Evolutionary conservation across 1,284 basidiomycete genomes (phyloP), one percentile per base, ranked within the genome.

Genomic region (Agroathelia rolfsii): DNA sequence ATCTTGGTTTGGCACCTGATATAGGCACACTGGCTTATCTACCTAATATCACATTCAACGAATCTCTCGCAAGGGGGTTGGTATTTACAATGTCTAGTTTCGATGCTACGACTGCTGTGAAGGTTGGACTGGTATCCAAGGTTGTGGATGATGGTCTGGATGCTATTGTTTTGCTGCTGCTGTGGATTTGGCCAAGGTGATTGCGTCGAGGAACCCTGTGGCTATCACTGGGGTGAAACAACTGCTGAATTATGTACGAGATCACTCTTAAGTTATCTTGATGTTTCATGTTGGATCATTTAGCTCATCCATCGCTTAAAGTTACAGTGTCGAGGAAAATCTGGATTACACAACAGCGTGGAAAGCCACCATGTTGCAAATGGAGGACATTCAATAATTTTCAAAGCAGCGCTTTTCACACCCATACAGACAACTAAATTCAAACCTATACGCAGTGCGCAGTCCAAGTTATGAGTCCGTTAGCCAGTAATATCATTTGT

Each of bases 1-100:
- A 92, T 48, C 73, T 90, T 6, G 90, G 87, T 0, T 64, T 95
- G 1, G 89, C 90, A 2, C 84, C 92, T 2, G 92, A 95, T 52
- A 81, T 94, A 30, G 92, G 92, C 2, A 82, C 87, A 0, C 69
- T 97, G 10, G 86, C 92, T 20, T 76, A 83, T 24, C 64, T 94
- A 18, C 87, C 86, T 0, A 88, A 89, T 50, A 68, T 86, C 27
- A 72, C 76, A 0, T 86, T 77, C 1, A 93, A 90, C 57, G 71
- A 76, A 20, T 86, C 82, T 5, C 62, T 84, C n/a, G 62, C 78
- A 0, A 64, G 76, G 32, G 92, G 96, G 55, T 64, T 94, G 6
- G 81, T 84, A 0, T 76, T 85, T 47, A 88, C 87, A 0, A 81
- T 74, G 1, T 66, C 86, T 5, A 57, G 62, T 18, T 97, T 96